These are phyloP conservation scores for Cryptosporidium viatorum DNA, from an alignment of 169 alveolate genomes.

Conservation along the genomic window DNA sequence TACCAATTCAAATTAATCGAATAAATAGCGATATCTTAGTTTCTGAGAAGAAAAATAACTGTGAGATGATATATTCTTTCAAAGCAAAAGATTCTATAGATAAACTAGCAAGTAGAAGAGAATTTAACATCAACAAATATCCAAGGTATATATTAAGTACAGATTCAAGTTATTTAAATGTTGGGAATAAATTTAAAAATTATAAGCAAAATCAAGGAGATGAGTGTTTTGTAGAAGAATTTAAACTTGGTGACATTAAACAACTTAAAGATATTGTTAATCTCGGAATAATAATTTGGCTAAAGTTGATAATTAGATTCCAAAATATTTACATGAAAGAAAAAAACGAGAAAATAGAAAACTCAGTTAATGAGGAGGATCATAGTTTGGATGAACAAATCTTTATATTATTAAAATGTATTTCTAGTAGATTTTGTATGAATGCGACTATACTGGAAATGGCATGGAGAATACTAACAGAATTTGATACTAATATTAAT, in stretches of 20 bases:
- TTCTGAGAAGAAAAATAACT: neutral
- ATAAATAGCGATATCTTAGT: neutral
- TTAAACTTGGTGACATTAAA: conserved; percentile 3
- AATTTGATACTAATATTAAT: neutral
- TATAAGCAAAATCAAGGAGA: neutral
- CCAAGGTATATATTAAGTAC: neutral
- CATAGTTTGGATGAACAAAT: neutral
- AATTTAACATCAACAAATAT: neutral
- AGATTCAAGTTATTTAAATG: neutral
- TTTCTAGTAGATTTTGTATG: conserved; percentile 7
- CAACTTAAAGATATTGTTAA: conserved; percentile 13
- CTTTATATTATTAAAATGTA: neutral
- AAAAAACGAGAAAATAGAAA: neutral
- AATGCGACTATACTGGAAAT: neutral
- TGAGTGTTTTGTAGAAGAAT: neutral
- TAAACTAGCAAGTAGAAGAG: neutral
- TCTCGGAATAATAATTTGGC: conserved; percentile 33
- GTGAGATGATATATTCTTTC: neutral
- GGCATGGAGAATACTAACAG: neutral
- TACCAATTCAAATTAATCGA: conserved; percentile 47
- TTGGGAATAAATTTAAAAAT: neutral
- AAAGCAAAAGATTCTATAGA: neutral
- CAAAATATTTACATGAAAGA: neutral
- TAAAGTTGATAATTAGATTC: neutral
- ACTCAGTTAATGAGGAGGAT: neutral